Evolutionary conservation across 176 grass and related monocot species (phyloP).

Genomic region (Cocos nucifera): DNA sequence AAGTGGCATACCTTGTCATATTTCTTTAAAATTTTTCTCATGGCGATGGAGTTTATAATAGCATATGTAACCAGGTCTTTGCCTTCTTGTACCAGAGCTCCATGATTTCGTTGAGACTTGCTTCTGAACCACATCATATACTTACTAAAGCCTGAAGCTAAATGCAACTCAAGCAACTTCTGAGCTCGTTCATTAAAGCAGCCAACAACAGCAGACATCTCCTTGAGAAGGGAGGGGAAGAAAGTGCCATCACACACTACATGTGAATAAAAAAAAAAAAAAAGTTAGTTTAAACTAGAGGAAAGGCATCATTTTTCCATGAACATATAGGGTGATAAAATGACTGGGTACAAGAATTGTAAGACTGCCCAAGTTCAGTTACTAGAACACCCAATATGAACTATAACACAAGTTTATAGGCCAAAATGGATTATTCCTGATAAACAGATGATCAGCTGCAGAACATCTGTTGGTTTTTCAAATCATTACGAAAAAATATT

Average conservation of each 20-base stretch:
- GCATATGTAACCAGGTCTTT: constrained; percentile 82
- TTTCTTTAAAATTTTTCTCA: constrained; percentile 92
- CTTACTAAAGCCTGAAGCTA: constrained; percentile 73
- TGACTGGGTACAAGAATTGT: no score
- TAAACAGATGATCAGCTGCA: no score
- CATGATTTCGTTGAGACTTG: constrained; percentile 36
- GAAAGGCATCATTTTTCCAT: no score
- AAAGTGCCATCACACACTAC: constrained; percentile 89
- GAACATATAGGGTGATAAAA: no score
- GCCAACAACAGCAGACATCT: constrained; percentile 73
- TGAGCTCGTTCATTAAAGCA: constrained; percentile 78
- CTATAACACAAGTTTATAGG: no score
- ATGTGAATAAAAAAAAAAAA: constrained; percentile 22
- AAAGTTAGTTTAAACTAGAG: no score
- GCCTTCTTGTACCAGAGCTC: constrained; percentile 46
- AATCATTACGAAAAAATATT: no score
- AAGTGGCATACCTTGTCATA: constrained; percentile 61
- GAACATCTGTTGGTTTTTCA: no score
- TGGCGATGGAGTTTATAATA: constrained; percentile 85
- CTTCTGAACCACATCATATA: constrained; percentile 39
- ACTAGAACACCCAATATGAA: no score
- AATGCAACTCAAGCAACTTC: constrained; percentile 64
- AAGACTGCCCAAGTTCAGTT: no score
- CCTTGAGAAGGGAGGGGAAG: constrained; percentile 63
- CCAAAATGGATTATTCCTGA: no score